Evolutionary conservation across 345 rosid genomes (phyloP).

Genomic region (Syzygium aqueum): DNA sequence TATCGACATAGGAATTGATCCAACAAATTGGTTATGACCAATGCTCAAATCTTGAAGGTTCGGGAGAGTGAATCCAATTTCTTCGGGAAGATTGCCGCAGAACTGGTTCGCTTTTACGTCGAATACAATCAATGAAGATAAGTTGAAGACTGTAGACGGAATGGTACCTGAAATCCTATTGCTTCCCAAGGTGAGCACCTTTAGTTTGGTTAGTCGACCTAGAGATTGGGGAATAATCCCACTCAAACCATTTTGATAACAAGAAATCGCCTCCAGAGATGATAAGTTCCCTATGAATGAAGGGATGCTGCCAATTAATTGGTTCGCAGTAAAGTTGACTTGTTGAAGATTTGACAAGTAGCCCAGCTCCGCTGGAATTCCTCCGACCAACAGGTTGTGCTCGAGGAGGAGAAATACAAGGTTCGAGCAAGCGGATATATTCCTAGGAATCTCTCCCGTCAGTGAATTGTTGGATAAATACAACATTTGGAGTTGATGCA

Average conservation of each 20-base stretch:
- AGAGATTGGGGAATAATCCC: background rate
- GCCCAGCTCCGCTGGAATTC: background rate
- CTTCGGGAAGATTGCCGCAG: constrained; percentile 12
- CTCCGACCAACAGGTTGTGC: background rate
- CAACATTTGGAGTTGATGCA: background rate
- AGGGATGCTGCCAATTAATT: background rate
- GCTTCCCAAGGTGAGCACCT: background rate
- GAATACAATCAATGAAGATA: background rate
- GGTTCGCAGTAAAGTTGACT: background rate
- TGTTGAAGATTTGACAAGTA: background rate
- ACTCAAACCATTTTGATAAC: background rate
- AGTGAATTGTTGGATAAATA: background rate
- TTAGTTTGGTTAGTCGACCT: background rate
- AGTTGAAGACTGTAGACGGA: constrained; percentile 20
- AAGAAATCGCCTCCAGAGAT: background rate
- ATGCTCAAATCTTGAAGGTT: background rate
- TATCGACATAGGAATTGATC: constrained; percentile 5
- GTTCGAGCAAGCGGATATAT: background rate
- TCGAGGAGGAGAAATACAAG: background rate
- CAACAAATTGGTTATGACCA: background rate
- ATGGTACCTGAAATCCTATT: constrained; percentile 12
- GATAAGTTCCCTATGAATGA: background rate
- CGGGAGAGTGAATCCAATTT: constrained; percentile 9
- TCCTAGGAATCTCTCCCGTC: background rate
- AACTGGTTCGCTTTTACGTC: background rate